Evolutionary conservation across 495 filamentous ascomycete species (phyloP).

Genomic region (Pseudevernia furfuracea): DNA sequence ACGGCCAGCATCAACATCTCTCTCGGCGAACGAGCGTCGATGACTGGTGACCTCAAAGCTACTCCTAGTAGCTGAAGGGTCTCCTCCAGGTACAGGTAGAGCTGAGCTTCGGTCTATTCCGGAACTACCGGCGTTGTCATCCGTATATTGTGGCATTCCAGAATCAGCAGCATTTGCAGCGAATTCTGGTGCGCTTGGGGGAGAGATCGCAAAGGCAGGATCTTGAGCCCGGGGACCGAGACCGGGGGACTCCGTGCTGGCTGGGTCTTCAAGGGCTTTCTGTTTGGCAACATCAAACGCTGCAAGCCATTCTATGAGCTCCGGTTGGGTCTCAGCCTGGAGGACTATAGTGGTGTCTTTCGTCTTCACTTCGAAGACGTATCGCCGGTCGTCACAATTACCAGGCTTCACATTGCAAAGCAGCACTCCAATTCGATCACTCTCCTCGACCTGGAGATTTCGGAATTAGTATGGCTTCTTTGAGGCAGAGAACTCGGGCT

Average conservation of each 20-base stretch:
- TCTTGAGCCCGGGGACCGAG: constrained; percentile 52
- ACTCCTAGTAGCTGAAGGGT: constrained; percentile 48
- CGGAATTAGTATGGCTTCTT: too few species aligned
- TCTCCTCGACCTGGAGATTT: too few species aligned
- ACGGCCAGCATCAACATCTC: constrained; percentile 55
- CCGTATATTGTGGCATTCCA: constrained; percentile 47
- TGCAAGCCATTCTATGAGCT: constrained; percentile 85
- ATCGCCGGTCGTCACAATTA: constrained; percentile 84
- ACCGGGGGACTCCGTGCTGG: constrained; percentile 52
- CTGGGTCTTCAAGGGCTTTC: constrained; percentile 73
- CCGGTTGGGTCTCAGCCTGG: constrained; percentile 85
- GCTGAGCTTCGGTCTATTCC: constrained; percentile 53
- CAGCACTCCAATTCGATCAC: constrained; percentile 89
- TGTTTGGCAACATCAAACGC: constrained; percentile 90
- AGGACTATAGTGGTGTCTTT: constrained; percentile 85
- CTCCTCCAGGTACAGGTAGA: constrained; percentile 59
- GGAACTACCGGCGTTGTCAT: constrained; percentile 42
- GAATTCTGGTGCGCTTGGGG: constrained; percentile 81
- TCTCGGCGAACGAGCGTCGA: constrained; percentile 42
- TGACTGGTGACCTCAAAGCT: constrained; percentile 61
- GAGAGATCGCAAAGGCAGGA: constrained; percentile 86
- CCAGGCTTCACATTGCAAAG: constrained; percentile 88
- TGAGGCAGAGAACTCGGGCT: too few species aligned
- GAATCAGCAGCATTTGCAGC: constrained; percentile 67
- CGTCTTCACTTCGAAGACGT: constrained; percentile 98